Evolutionary conservation across 768 basidiomycete species (phyloP).

Genomic region (Coprinopsis marcescibilis): DNA sequence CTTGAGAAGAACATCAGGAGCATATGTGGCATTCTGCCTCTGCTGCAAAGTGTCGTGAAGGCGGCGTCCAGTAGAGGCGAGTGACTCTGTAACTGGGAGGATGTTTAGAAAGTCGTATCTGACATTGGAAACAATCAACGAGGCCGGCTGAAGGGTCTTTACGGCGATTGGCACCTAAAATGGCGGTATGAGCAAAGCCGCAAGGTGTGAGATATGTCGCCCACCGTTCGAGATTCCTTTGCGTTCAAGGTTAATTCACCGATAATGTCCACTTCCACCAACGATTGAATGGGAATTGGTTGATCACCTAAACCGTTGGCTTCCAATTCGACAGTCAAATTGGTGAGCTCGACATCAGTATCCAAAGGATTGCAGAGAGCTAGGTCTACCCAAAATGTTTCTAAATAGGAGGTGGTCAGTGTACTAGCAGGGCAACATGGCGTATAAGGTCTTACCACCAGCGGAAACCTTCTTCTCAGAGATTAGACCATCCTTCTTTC

Average conservation of each 20-base stretch:
- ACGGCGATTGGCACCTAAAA: slow-evolving; percentile 59
- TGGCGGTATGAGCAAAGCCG: background rate
- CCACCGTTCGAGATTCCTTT: slow-evolving; percentile 60
- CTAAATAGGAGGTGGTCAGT: slow-evolving; percentile 29
- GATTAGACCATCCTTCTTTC: slow-evolving; percentile 49
- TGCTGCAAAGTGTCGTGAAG: slow-evolving; percentile 73
- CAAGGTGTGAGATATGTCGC: slow-evolving; percentile 15
- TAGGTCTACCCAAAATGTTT: slow-evolving; percentile 74
- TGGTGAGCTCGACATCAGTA: slow-evolving; percentile 62
- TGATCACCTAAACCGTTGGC: slow-evolving; percentile 29
- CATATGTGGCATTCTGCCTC: slow-evolving; percentile 63
- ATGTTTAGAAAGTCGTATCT: slow-evolving; percentile 70
- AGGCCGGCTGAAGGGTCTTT: slow-evolving; percentile 43
- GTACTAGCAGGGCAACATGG: background rate
- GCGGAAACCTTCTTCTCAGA: slow-evolving; percentile 54
- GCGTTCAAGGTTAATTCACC: slow-evolving; percentile 57
- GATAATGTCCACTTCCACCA: slow-evolving; percentile 54
- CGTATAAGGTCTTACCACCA: slow-evolving; percentile 44
- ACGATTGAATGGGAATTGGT: slow-evolving; percentile 26
- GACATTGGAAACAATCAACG: slow-evolving; percentile 51
- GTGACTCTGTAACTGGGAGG: slow-evolving; percentile 59
- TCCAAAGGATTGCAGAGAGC: slow-evolving; percentile 66
- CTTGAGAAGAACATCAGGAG: slow-evolving; percentile 55
- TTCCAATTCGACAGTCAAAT: slow-evolving; percentile 51
- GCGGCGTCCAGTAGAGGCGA: slow-evolving; percentile 66